These are phyloP conservation scores for Vararia minispora DNA, from an alignment of 768 basidiomycete genomes.

Conservation along the genomic window DNA sequence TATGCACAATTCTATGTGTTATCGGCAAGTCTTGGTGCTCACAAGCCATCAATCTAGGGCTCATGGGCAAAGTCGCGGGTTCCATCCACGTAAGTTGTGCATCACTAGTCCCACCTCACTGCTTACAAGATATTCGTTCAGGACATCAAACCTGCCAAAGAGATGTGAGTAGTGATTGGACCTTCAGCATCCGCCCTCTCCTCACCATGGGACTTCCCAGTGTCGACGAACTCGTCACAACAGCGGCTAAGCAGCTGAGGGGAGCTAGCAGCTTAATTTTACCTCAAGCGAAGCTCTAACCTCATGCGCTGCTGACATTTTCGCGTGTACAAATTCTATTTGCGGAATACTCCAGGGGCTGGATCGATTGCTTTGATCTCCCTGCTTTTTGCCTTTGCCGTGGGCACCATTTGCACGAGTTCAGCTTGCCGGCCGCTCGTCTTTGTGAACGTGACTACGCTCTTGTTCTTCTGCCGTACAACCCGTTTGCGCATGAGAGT, in stretches of 20 bases:
- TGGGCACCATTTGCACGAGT: too few relatives aligned
- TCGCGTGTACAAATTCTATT: too few relatives aligned
- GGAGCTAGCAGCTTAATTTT: conserved; percentile 30
- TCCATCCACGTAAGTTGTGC: conserved; percentile 41
- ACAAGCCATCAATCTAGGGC: conserved; percentile 38
- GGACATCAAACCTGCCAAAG: conserved; percentile 79
- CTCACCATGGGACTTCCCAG: conserved; percentile 25
- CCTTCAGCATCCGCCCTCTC: conserved; percentile 1
- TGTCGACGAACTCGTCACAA: conserved; percentile 72
- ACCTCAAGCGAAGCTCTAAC: conserved; percentile 40
- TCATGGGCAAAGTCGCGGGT: conserved; percentile 73
- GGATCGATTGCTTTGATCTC: too few relatives aligned
- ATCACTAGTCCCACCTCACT: neutral
- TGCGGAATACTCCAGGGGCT: too few relatives aligned
- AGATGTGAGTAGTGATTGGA: conserved; percentile 45
- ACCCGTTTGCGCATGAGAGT: too few relatives aligned
- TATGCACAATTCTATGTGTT: conserved; percentile 44
- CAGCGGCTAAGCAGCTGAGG: conserved; percentile 49
- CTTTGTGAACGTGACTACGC: too few relatives aligned
- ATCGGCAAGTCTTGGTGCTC: too few relatives aligned
- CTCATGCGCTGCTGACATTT: neutral
- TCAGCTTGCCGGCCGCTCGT: too few relatives aligned
- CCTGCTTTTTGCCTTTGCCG: too few relatives aligned
- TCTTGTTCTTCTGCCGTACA: too few relatives aligned
- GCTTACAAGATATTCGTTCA: conserved; percentile 14